Evolutionary conservation across 2,329 filamentous ascomycete genomes (phyloP).

Genomic region (Pyricularia sp.): DNA sequence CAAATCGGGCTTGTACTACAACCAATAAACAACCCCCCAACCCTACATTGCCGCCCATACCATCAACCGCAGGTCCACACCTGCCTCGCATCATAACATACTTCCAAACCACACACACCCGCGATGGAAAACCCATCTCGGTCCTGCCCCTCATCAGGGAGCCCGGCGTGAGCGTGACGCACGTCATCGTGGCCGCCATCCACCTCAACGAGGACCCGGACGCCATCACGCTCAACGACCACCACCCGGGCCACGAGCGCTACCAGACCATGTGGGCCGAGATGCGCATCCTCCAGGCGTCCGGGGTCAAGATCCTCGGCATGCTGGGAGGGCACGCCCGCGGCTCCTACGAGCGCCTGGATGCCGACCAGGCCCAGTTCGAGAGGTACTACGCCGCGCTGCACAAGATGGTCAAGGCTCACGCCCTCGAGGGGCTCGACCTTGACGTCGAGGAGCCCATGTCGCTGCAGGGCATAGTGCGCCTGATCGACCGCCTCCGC

Average conservation of each 20-base stretch:
- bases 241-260: conserved; percentile 47
- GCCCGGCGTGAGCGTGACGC: conserved; percentile 37
- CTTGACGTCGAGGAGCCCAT: conserved; percentile 65
- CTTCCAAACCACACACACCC: conserved; percentile 29
- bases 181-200: conserved; percentile 66
- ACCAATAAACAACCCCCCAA: not conserved
- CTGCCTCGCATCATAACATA: conserved; percentile 21
- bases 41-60: conserved; percentile 17
- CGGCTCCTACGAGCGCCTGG: conserved; percentile 50
- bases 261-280: conserved; percentile 60
- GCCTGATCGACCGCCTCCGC: conserved; percentile 50
- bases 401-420: conserved; percentile 41
- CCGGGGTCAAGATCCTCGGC: conserved; percentile 60
- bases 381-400: conserved; percentile 59
- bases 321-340: conserved; percentile 72
- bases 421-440: conserved; percentile 52
- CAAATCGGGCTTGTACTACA: not conserved
- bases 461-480: conserved; percentile 47
- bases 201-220: conserved; percentile 58
- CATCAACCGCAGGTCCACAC: conserved; percentile 6
- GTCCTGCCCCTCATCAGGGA: conserved; percentile 26
- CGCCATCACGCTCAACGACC: conserved; percentile 62
- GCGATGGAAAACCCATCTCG: conserved; percentile 21
- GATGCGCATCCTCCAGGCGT: conserved; percentile 51
- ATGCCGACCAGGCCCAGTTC: conserved; percentile 35